phyloP scores from a whole-genome alignment of 768 basidiomycete genomes.

The Calocera viscosa region DNA sequence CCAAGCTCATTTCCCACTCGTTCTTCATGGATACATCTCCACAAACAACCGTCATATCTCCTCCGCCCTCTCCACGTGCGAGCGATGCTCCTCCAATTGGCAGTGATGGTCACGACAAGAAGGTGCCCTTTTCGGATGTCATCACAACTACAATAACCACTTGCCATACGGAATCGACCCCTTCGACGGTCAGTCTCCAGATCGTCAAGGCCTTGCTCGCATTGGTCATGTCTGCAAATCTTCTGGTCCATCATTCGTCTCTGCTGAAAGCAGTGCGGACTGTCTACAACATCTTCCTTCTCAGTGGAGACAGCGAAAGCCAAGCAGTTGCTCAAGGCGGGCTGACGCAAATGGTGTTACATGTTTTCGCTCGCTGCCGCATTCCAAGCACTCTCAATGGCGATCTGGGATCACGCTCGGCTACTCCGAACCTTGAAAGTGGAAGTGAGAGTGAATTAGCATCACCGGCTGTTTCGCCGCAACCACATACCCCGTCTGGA shows the following conservation, averaged over 20 bases:
- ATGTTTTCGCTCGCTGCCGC: constrained; percentile 78
- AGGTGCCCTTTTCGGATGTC: constrained; percentile 63
- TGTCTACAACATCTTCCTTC: constrained; percentile 93
- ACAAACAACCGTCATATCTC: constrained; percentile 35
- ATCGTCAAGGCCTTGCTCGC: constrained; percentile 91
- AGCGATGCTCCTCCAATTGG: constrained; percentile 25
- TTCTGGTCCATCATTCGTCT: constrained; percentile 88
- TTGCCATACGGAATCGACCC: constrained; percentile 75
- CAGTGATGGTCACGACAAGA: constrained; percentile 29
- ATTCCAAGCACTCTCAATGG: constrained; percentile 16
- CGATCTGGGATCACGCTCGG: not conserved
- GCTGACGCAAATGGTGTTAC: constrained; percentile 94
- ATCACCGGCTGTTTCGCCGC: not conserved
- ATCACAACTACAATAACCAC: constrained; percentile 91
- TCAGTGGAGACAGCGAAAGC: constrained; percentile 80
- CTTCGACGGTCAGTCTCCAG: constrained; percentile 85
- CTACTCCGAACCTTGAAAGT: not conserved
- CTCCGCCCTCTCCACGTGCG: not conserved
- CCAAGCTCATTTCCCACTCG: constrained; percentile 92
- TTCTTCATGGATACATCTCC: constrained; percentile 81
- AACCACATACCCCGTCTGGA: not conserved
- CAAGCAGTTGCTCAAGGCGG: constrained; percentile 98
- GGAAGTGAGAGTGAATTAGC: not conserved
- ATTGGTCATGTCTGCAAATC: constrained; percentile 72
- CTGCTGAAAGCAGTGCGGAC: constrained; percentile 92